Evolutionary conservation across 768 basidiomycete species (phyloP).

Genomic region (Xerocomellus amylosporus): DNA sequence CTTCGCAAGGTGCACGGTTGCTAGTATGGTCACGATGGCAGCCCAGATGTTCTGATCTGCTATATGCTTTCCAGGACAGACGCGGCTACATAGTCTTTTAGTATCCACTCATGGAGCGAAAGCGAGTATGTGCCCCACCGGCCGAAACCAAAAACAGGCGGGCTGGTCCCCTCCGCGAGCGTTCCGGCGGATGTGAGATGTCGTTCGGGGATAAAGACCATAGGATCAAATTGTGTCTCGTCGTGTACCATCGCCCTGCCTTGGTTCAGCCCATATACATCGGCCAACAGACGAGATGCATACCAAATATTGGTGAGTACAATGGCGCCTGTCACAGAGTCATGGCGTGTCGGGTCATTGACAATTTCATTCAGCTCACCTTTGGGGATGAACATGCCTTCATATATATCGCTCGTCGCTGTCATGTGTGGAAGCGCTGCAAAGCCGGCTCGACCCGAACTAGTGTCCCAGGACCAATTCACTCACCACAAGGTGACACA

Average conservation of each 20-base stretch:
- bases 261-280: neutral
- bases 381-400: constrained; percentile 32
- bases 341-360: neutral
- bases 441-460: neutral
- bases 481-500: constrained; percentile 27
- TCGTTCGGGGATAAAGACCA: constrained; percentile 53
- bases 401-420: constrained; percentile 23
- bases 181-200: constrained; percentile 37
- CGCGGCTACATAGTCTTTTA: constrained; percentile 16
- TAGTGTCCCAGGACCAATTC: neutral
- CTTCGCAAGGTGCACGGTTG: constrained; percentile 28
- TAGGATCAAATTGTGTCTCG: constrained; percentile 49
- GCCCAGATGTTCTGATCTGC: constrained; percentile 35
- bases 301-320: constrained; percentile 29
- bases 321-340: constrained; percentile 11
- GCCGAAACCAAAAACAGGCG: constrained; percentile 23
- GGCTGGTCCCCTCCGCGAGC: constrained; percentile 2
- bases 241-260: constrained; percentile 50
- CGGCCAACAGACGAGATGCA: neutral
- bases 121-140: constrained; percentile 14
- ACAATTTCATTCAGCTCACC: constrained; percentile 9
- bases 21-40: constrained; percentile 30
- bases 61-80: constrained; percentile 36
- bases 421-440: constrained; percentile 26
- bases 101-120: neutral